Evolutionary conservation across 139 green algal genomes (phyloP).

Genomic region (Pseudopediastrum boryanum): DNA sequence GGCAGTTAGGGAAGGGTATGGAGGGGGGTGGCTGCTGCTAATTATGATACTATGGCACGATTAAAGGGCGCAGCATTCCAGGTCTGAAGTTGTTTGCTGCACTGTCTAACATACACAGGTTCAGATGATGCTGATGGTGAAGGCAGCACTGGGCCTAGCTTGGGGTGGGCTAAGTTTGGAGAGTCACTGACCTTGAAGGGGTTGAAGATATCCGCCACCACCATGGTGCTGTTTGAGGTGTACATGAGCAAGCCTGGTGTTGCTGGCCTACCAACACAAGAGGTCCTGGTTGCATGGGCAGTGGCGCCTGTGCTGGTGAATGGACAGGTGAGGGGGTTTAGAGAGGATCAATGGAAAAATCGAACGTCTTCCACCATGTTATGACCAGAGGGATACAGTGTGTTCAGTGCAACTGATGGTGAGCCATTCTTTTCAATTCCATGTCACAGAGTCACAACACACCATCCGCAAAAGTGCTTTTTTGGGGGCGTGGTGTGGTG

Average conservation of each 20-base stretch:
- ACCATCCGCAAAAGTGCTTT: neutral
- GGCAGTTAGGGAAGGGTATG: too few species aligned
- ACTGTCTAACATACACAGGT: too few species aligned
- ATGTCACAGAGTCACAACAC: neutral
- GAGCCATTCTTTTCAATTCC: neutral
- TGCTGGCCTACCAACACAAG: slow-evolving; percentile 48
- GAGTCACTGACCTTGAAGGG: slow-evolving; percentile 41
- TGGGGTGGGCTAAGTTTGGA: slow-evolving; percentile 36
- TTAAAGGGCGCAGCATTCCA: too few species aligned
- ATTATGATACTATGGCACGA: too few species aligned
- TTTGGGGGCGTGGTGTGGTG: neutral
- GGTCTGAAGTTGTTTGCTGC: too few species aligned
- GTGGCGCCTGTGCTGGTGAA: slow-evolving; percentile 38
- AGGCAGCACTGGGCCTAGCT: too few species aligned
- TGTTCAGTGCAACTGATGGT: neutral
- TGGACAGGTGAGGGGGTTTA: slow-evolving; percentile 40
- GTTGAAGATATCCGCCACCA: slow-evolving; percentile 31
- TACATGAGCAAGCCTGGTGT: slow-evolving; percentile 43
- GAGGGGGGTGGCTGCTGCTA: too few species aligned
- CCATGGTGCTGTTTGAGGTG: slow-evolving; percentile 47
- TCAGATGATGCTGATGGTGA: too few species aligned
- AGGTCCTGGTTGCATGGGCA: slow-evolving; percentile 62
- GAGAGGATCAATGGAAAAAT: too few species aligned
- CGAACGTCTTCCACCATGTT: too few species aligned
- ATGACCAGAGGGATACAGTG: too few species aligned